Evolutionary conservation across 164 flowering plant species (phyloP).

Genomic region (Platanus orientalis): DNA sequence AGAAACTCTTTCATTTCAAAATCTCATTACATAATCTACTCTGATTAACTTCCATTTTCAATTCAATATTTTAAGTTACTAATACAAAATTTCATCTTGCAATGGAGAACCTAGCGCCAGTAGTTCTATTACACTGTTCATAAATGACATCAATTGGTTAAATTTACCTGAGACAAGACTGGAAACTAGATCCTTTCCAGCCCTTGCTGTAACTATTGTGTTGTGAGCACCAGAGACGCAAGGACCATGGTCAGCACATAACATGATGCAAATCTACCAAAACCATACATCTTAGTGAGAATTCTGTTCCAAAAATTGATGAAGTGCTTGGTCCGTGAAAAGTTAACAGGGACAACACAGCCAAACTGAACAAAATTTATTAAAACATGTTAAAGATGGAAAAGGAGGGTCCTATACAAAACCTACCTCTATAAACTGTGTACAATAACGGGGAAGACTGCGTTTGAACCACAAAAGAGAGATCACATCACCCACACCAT

Average conservation of each 20-base stretch:
- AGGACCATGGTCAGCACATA: slow-evolving; percentile 99
- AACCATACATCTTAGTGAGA: slow-evolving; percentile 9
- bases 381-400: background rate
- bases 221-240: slow-evolving; percentile 99
- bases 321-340: background rate
- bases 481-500: slow-evolving; percentile 91
- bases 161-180: slow-evolving; percentile 87
- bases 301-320: background rate
- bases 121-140: background rate
- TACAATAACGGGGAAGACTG: slow-evolving; percentile 92
- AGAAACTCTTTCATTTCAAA: slow-evolving; percentile 14
- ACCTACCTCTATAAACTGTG: slow-evolving; percentile 78
- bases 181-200: slow-evolving; percentile 96
- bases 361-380: background rate
- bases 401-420: background rate
- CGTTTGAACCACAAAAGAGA: slow-evolving; percentile 96
- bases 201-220: slow-evolving; percentile 95
- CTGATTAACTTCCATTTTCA: background rate
- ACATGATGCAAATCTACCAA: slow-evolving; percentile 88
- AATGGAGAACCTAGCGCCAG: background rate
- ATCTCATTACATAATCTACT: background rate
- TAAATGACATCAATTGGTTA: background rate
- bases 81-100: background rate
- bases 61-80: background rate
- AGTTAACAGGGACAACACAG: background rate